Evolutionary conservation across 495 filamentous ascomycete genomes (phyloP).

Genomic region (Talaromyces adpressus): DNA sequence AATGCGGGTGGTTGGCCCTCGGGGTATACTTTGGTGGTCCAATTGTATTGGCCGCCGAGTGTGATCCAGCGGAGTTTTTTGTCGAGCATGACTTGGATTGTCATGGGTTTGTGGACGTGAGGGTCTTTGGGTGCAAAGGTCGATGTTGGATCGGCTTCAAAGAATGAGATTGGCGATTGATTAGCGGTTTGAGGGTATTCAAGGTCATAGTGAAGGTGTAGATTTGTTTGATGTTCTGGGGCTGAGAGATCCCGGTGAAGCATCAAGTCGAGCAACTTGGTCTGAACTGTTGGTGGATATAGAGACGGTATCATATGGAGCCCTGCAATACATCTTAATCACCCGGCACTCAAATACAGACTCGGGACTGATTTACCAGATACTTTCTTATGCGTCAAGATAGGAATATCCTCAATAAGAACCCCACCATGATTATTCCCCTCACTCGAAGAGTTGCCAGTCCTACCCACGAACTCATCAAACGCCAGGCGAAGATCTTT

Average conservation of each 20-base stretch:
- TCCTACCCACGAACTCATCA: slow-evolving; percentile 19
- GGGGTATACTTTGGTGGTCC: slow-evolving; percentile 80
- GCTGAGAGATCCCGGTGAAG: slow-evolving; percentile 76
- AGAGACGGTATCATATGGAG: slow-evolving; percentile 68
- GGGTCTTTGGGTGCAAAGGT: slow-evolving; percentile 57
- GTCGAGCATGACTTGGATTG: slow-evolving; percentile 55
- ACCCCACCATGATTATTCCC: slow-evolving; percentile 15
- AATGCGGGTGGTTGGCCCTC: slow-evolving; percentile 58
- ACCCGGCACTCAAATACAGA: background rate
- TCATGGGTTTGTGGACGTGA: slow-evolving; percentile 58
- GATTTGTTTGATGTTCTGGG: slow-evolving; percentile 70
- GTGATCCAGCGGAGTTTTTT: slow-evolving; percentile 89
- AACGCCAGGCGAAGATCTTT: slow-evolving; percentile 29
- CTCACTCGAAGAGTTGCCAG: slow-evolving; percentile 10
- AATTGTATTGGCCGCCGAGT: slow-evolving; percentile 89
- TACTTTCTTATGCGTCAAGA: slow-evolving; percentile 36
- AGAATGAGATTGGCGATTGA: slow-evolving; percentile 36
- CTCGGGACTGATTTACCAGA: slow-evolving; percentile 21
- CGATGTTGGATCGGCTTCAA: slow-evolving; percentile 31
- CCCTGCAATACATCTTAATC: slow-evolving; percentile 38
- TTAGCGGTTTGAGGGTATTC: slow-evolving; percentile 48
- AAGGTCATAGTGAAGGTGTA: slow-evolving; percentile 75
- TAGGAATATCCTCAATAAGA: slow-evolving; percentile 32
- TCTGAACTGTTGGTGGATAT: slow-evolving; percentile 61
- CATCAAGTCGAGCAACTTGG: slow-evolving; percentile 56